Percentiles rank a stretch among this genome's conserved stretches.
These are phyloP conservation scores for Didymellaceae sp. DNA, from an alignment of 2,329 filamentous ascomycete genomes.

Conservation along the genomic window DNA sequence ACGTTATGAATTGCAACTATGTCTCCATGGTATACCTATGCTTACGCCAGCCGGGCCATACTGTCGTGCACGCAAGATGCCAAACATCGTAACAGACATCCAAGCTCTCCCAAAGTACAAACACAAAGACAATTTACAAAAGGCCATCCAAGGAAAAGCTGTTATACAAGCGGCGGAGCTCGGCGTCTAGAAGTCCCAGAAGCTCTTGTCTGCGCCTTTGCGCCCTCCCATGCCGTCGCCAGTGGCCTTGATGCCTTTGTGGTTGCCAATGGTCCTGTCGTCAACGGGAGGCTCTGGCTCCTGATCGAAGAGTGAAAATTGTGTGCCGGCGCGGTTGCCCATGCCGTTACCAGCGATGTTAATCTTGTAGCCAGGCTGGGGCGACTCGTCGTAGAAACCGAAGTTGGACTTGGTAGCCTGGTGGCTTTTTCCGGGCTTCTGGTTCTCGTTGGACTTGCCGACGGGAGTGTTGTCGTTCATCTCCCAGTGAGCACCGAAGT, in stretches of 20 bases:
- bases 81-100: constrained; percentile 1
- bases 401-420: constrained; percentile 59
- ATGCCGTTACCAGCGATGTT: constrained; percentile 52
- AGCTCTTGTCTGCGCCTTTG: constrained; percentile 41
- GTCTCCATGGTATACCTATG: constrained; percentile 13
- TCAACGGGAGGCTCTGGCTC: constrained; percentile 36
- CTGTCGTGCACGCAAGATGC: not conserved
- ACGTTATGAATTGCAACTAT: constrained; percentile 10
- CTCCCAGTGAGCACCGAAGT: constrained; percentile 79
- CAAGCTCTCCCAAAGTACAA: constrained; percentile 1
- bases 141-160: not conserved
- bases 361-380: constrained; percentile 37
- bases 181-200: constrained; percentile 40
- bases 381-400: constrained; percentile 39
- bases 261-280: constrained; percentile 15
- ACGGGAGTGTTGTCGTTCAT: constrained; percentile 72
- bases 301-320: constrained; percentile 49
- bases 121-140: not conserved
- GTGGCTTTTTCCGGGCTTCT: constrained; percentile 59
- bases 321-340: constrained; percentile 42
- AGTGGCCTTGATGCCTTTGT: constrained; percentile 36
- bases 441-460: constrained; percentile 48
- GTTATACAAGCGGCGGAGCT: not conserved
- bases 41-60: constrained; percentile 12
- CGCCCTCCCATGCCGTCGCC: constrained; percentile 51